These are phyloP conservation scores for Trametes maxima DNA, from an alignment of 768 basidiomycete species.

Conservation along the genomic window DNA sequence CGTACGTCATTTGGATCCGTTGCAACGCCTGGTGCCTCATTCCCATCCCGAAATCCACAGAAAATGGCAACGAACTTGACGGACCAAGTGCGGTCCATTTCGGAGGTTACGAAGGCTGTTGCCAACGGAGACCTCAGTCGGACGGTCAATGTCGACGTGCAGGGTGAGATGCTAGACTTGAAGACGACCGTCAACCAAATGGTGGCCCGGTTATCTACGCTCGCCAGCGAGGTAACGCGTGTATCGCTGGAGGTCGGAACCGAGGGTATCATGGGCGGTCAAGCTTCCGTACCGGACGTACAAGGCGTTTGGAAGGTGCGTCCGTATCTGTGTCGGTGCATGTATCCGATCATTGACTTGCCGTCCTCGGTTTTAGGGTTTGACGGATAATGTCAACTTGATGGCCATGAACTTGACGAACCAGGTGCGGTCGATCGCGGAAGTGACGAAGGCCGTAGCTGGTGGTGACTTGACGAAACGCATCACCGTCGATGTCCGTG, in stretches of 20 bases:
- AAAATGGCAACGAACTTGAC: slow-evolving; percentile 89
- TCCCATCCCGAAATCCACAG: slow-evolving; percentile 36
- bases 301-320: slow-evolving; percentile 92
- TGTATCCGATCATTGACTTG: neutral
- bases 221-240: slow-evolving; percentile 85
- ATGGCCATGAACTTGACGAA: slow-evolving; percentile 92
- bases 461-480: slow-evolving; percentile 91
- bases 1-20: slow-evolving; percentile 44
- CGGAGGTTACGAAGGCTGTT: slow-evolving; percentile 78
- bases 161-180: slow-evolving; percentile 90
- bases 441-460: slow-evolving; percentile 95
- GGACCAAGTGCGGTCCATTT: slow-evolving; percentile 88
- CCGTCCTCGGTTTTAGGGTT: slow-evolving; percentile 35
- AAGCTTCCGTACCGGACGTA: slow-evolving; percentile 89
- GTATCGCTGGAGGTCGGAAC: slow-evolving; percentile 93
- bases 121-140: slow-evolving; percentile 83
- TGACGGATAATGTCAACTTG: slow-evolving; percentile 83
- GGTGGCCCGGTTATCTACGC: slow-evolving; percentile 70
- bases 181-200: slow-evolving; percentile 82
- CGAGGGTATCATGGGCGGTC: slow-evolving; percentile 91
- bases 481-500: slow-evolving; percentile 88
- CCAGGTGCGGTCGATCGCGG: slow-evolving; percentile 89
- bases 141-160: slow-evolving; percentile 88
- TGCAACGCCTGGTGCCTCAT: neutral
- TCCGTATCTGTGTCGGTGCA: neutral